Conservation (phyloP, 2,329 filamentous ascomycete genomes). For the Phialophora macrospora region DNA sequence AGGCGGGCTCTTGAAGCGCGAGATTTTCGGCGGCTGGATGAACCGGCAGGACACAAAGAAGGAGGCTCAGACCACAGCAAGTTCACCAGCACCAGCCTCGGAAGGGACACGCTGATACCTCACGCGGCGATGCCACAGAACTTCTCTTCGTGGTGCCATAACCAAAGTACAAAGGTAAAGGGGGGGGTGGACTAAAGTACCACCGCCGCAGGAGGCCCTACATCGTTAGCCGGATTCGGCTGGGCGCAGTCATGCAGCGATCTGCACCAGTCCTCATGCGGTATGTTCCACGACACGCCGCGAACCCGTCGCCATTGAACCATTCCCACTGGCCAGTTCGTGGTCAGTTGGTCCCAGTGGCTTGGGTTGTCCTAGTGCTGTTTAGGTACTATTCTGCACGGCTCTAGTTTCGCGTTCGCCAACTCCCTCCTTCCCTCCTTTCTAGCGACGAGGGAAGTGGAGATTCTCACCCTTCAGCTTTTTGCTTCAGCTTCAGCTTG, state of each 20-base stretch:
- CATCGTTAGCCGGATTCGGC: background rate
- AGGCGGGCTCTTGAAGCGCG: slow-evolving; percentile 33
- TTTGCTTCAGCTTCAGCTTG: background rate
- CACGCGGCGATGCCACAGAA: background rate
- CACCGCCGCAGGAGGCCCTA: background rate
- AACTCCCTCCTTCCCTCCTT: background rate
- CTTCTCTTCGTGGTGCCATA: background rate
- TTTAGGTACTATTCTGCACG: background rate
- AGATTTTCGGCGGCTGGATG: slow-evolving; percentile 14
- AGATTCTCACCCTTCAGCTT: background rate
- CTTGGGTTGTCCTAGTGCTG: background rate
- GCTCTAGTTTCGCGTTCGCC: background rate
- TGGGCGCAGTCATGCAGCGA: background rate
- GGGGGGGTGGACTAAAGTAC: background rate
- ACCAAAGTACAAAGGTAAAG: background rate
- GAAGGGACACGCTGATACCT: background rate
- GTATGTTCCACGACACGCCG: background rate
- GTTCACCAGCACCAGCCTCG: background rate
- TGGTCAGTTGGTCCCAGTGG: background rate
- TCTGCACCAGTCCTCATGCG: background rate
- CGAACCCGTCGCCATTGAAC: background rate
- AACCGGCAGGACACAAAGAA: background rate
- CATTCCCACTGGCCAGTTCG: background rate
- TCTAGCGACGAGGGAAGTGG: background rate
- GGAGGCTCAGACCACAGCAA: background rate